phyloP scores from a whole-genome alignment of 1,284 basidiomycete genomes.

The Melampsora larici-populina region DNA sequence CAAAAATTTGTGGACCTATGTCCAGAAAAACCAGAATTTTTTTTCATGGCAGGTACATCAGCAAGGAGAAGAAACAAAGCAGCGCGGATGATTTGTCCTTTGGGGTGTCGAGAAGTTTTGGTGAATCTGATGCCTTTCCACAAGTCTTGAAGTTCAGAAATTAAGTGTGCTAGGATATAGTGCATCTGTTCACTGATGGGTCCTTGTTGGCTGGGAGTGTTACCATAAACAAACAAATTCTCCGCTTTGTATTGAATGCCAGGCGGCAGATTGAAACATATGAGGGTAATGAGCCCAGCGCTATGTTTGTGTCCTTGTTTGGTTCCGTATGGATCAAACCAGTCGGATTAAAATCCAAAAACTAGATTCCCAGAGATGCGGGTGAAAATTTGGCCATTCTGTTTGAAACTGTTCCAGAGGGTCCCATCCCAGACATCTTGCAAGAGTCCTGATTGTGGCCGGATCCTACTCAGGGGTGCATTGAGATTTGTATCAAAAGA shows the following conservation, averaged over 20 bases:
- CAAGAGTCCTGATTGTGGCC: not conserved
- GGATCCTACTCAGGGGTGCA: not conserved
- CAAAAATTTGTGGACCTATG: not conserved
- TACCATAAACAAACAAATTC: not conserved
- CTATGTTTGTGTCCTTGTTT: not conserved
- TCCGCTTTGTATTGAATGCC: not conserved
- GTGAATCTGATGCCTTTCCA: constrained; percentile 6
- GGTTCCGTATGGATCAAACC: not conserved
- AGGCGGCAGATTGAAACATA: not conserved
- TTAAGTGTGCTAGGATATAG: not conserved
- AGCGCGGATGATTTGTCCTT: not conserved
- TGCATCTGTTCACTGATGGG: not conserved
- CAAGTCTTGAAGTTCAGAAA: not conserved
- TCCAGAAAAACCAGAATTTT: constrained; percentile 18
- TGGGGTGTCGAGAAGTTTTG: not conserved
- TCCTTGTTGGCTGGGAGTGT: not conserved
- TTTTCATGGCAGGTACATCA: constrained; percentile 23
- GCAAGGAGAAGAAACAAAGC: constrained; percentile 30
- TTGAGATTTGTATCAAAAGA: constrained; percentile 2
- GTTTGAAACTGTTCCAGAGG: constrained; percentile 9
- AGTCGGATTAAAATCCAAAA: not conserved
- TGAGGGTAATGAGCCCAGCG: not conserved
- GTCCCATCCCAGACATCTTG: constrained; percentile 27
- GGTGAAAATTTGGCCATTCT: too few species aligned
- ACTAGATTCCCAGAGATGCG: not conserved